Percentiles rank a stretch among this genome's conserved stretches.
Conservation (phyloP, 148 eudicot genomes). For the Arbutus unedo region DNA sequence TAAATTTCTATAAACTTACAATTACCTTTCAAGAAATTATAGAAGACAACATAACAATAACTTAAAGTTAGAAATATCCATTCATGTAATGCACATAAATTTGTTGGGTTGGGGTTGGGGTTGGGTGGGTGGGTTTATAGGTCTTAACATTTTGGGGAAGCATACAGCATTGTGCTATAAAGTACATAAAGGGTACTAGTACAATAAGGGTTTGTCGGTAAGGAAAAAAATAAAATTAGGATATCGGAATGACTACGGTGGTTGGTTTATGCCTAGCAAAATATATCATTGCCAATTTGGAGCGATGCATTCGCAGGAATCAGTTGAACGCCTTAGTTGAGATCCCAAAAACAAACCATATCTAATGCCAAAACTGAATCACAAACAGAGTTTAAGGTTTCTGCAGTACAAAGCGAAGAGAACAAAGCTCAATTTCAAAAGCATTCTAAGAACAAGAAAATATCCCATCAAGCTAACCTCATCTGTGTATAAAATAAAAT, state of each 20-base stretch:
- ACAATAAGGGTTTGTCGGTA: background rate
- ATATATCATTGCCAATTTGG: background rate
- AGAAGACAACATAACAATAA: background rate
- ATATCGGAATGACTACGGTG: background rate
- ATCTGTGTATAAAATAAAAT: background rate
- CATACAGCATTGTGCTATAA: background rate
- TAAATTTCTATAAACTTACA: background rate
- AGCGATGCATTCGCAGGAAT: background rate
- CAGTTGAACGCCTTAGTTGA: background rate
- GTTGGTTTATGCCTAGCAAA: background rate
- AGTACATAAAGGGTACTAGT: background rate
- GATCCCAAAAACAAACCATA: background rate
- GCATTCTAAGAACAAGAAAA: background rate
- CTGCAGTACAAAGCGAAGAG: background rate
- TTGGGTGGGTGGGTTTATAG: no score
- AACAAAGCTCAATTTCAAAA: background rate
- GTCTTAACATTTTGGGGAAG: background rate
- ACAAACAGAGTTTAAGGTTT: background rate
- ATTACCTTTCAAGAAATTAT: background rate
- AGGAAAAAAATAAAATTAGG: background rate
- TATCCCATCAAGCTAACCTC: background rate
- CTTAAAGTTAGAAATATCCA: background rate
- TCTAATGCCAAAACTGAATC: background rate
- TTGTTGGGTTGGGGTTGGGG: no score
- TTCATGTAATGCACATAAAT: background rate